Conservation (phyloP, 1,139 yeast genomes). For the Cylindricascospora bacillispora region DNA sequence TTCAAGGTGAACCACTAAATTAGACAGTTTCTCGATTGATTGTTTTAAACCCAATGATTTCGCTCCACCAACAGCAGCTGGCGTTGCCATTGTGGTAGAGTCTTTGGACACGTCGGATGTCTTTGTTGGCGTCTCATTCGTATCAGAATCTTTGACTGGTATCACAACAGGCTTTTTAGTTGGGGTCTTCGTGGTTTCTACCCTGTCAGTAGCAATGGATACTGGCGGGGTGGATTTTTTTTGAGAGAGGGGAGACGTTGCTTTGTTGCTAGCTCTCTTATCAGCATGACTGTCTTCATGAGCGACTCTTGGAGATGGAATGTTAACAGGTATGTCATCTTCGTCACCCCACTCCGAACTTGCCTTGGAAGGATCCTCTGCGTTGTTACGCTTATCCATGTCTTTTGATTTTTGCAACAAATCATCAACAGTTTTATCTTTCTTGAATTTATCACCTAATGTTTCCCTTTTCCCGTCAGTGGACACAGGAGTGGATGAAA, state of each 20-base stretch:
- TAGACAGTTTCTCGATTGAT: slow-evolving; percentile 52
- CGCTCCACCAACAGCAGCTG: slow-evolving; percentile 17
- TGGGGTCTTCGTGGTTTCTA: slow-evolving; percentile 10
- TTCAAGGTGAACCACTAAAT: slow-evolving; percentile 45
- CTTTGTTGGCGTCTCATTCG: slow-evolving; percentile 6
- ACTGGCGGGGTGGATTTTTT: slow-evolving; percentile 2
- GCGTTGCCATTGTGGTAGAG: slow-evolving; percentile 7
- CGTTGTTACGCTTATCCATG: slow-evolving; percentile 31
- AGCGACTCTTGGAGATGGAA: slow-evolving; percentile 5
- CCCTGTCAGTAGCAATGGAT: slow-evolving; percentile 1
- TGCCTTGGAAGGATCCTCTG: slow-evolving; percentile 26
- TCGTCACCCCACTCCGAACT: slow-evolving; percentile 29
- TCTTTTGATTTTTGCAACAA: slow-evolving; percentile 39
- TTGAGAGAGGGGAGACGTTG: slow-evolving; percentile 2
- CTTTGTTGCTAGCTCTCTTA: slow-evolving; percentile 1
- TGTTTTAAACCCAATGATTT: slow-evolving; percentile 49
- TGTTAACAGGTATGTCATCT: slow-evolving; percentile 19
- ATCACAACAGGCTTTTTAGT: slow-evolving; percentile 16
- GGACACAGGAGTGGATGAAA: slow-evolving; percentile 4
- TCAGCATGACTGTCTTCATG: slow-evolving; percentile 1
- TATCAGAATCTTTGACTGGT: slow-evolving; percentile 9
- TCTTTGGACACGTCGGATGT: background rate
- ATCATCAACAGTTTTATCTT: slow-evolving; percentile 34
- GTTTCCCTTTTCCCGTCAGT: slow-evolving; percentile 7
- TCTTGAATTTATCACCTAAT: slow-evolving; percentile 37